These are phyloP conservation scores for Pestalotiopsis fici DNA, from an alignment of 2,329 filamentous ascomycete species.

Conservation along the genomic window DNA sequence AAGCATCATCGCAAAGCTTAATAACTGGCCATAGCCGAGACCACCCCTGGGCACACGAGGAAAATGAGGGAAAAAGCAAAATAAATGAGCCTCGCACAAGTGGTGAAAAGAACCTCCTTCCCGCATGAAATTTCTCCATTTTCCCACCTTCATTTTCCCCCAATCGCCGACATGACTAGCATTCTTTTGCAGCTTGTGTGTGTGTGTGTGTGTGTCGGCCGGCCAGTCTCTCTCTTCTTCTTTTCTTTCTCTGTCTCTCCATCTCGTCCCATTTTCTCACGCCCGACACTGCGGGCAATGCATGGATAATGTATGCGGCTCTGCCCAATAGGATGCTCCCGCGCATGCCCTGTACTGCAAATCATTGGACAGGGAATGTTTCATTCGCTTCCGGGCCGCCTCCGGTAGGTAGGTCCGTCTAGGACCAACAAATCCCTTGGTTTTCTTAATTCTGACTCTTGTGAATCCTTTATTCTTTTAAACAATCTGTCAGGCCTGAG, in stretches of 20 bases:
- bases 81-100: background rate
- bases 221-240: background rate
- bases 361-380: constrained; percentile 1
- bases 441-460: background rate
- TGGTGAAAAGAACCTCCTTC: background rate
- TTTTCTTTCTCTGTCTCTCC: background rate
- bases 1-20: background rate
- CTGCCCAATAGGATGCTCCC: background rate
- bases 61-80: background rate
- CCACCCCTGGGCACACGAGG: too few species aligned
- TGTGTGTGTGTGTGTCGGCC: background rate
- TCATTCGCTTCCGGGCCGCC: constrained; percentile 1
- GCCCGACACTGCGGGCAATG: background rate
- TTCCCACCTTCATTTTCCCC: background rate
- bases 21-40: background rate
- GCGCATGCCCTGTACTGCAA: background rate
- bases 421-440: background rate
- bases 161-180: background rate
- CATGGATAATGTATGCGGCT: background rate
- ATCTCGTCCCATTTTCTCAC: background rate
- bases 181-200: too few species aligned
- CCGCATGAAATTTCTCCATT: background rate
- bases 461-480: background rate
- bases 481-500: background rate
- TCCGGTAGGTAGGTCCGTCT: background rate